Evolutionary conservation across 164 flowering plant species (phyloP), one percentile per base, ranked within the genome.

Genomic region (Vitis riparia): DNA sequence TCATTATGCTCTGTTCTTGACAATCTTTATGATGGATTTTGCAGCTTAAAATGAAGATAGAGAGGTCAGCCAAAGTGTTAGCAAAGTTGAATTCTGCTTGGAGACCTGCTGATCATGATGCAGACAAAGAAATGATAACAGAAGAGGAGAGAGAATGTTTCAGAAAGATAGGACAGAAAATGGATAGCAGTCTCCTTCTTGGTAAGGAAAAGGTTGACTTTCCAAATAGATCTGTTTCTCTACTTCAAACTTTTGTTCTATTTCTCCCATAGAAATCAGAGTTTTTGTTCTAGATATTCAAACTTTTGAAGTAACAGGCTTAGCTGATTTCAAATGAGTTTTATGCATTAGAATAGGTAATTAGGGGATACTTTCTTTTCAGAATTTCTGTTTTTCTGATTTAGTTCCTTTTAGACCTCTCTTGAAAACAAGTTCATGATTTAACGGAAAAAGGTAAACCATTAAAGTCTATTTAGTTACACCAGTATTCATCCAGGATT

Each of bases 41-140:
- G 75, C 88, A 94, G 97, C 97, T 94, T 62, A 81, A 82, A 66
- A 73, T n/a, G 67, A 94, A 94, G 87, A 87, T 87, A 69, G 79
- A 84, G 76, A 86, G 61, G 77, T 85, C 97, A 51, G 83, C 76
- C 23, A 81, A 64, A 68, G 83, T 71, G 71, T 68, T 91, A 66
- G 55, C 69, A 5, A 85, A 85, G 75, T 80, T 94, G 71, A 79
- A 88, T 75, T 81, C 83, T 55, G 69, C 68, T 50, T 86, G 89
- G 88, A 70, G 59, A 57, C 88, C 87, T 70, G 60, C 87, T 47
- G 87, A 82, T 68, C 66, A 30, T 68, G 87, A 79, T 59, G 68
- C 66, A 51, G 99, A 94, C 76, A 79, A 61, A 67, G 99, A 92
- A 83, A 72, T 85, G 56, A 74, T 94, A 32, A 90, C 97, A 12